Percentiles rank a stretch among this genome's conserved stretches.
phyloP scores from a whole-genome alignment of 768 basidiomycete species.

The Suillus variegatus region DNA sequence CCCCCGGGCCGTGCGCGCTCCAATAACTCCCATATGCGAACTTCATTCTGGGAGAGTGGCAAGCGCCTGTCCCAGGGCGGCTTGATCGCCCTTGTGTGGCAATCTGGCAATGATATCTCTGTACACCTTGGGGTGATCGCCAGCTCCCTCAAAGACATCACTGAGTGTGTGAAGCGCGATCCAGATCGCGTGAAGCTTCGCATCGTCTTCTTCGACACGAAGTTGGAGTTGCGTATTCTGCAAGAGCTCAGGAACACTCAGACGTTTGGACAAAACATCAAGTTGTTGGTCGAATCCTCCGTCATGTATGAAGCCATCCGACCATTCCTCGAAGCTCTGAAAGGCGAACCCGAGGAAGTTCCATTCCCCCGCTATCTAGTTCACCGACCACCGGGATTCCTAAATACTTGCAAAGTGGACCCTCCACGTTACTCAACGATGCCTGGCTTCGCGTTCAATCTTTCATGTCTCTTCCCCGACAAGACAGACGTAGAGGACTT shows the following conservation, averaged over 20 bases:
- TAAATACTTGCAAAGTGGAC: slow-evolving; percentile 38
- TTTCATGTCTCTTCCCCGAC: slow-evolving; percentile 52
- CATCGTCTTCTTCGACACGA: slow-evolving; percentile 64
- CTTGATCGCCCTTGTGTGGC: slow-evolving; percentile 63
- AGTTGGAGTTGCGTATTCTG: slow-evolving; percentile 49
- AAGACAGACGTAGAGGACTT: slow-evolving; percentile 41
- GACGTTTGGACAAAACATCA: slow-evolving; percentile 23
- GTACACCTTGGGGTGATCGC: slow-evolving; percentile 58
- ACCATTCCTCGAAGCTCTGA: slow-evolving; percentile 66
- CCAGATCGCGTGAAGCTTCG: slow-evolving; percentile 43
- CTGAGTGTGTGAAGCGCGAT: slow-evolving; percentile 39
- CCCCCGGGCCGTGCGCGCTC: slow-evolving; percentile 60
- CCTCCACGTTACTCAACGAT: slow-evolving; percentile 56
- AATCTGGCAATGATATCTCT: slow-evolving; percentile 30
- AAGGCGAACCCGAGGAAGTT: slow-evolving; percentile 54
- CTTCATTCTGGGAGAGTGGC: slow-evolving; percentile 62
- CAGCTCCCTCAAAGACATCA: slow-evolving; percentile 45
- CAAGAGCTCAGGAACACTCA: slow-evolving; percentile 36
- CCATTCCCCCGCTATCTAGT: slow-evolving; percentile 57
- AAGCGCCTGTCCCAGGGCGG: slow-evolving; percentile 63
- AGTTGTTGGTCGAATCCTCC: slow-evolving; percentile 56
- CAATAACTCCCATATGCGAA: slow-evolving; percentile 37
- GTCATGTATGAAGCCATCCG: slow-evolving; percentile 70
- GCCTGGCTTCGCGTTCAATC: slow-evolving; percentile 58
- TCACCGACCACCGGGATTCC: slow-evolving; percentile 39